phyloP scores from a whole-genome alignment of 495 filamentous ascomycete species.

The Amorphotheca resinae region DNA sequence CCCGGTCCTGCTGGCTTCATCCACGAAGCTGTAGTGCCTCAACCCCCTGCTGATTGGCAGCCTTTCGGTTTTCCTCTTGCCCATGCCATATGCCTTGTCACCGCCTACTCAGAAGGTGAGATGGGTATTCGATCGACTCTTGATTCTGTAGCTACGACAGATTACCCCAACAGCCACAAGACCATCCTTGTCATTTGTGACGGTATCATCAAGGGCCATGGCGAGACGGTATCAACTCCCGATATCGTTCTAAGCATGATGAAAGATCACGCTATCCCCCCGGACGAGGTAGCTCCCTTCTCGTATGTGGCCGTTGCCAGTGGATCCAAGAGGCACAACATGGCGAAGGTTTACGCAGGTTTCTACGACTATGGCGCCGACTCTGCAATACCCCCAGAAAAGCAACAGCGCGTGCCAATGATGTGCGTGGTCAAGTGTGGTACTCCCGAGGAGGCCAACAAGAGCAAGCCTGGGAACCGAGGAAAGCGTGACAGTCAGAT shows the following conservation, averaged over 20 bases:
- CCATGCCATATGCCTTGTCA: slow-evolving; percentile 88
- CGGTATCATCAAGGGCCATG: slow-evolving; percentile 93
- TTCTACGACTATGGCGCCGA: slow-evolving; percentile 93
- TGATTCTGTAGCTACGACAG: slow-evolving; percentile 93
- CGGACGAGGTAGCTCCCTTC: slow-evolving; percentile 71
- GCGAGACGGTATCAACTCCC: slow-evolving; percentile 76
- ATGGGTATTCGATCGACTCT: slow-evolving; percentile 86
- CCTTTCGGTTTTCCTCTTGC: slow-evolving; percentile 92
- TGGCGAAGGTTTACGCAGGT: slow-evolving; percentile 95
- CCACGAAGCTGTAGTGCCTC: slow-evolving; percentile 89
- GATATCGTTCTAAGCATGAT: slow-evolving; percentile 90
- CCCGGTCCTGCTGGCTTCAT: slow-evolving; percentile 83
- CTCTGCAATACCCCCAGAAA: slow-evolving; percentile 66
- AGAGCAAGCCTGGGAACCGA: slow-evolving; percentile 86
- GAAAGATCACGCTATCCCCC: slow-evolving; percentile 71
- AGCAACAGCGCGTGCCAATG: slow-evolving; percentile 98
- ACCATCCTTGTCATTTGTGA: slow-evolving; percentile 92
- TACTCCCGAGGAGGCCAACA: slow-evolving; percentile 70
- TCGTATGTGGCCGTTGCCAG: slow-evolving; percentile 95
- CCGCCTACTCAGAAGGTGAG: slow-evolving; percentile 94
- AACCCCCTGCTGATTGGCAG: slow-evolving; percentile 95
- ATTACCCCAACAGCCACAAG: slow-evolving; percentile 99
- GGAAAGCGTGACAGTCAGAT: slow-evolving; percentile 99
- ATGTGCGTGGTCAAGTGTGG: slow-evolving; percentile 95
- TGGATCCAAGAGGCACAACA: slow-evolving; percentile 95